phyloP scores from a whole-genome alignment of 495 filamentous ascomycete species.

The Penicillium paxilli region DNA sequence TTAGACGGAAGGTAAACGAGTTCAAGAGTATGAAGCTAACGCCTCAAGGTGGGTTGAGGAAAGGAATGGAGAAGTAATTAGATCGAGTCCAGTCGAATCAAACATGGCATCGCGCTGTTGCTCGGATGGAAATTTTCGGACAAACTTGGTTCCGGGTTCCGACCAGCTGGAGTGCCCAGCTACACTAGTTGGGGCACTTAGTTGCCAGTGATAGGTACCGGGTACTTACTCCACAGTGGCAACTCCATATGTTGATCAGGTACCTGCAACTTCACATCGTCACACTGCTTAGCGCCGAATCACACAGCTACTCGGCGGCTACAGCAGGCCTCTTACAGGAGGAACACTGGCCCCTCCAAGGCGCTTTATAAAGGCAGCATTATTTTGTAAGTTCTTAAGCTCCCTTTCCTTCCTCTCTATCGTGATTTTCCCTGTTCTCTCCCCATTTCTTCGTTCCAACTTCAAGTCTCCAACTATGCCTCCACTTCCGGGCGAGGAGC shows the following conservation, averaged over 20 bases:
- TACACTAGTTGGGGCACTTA: too few species aligned
- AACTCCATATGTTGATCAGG: not conserved
- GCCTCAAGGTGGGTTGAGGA: not conserved
- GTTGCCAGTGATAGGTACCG: too few species aligned
- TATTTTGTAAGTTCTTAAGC: constrained; percentile 15
- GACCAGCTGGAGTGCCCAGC: too few species aligned
- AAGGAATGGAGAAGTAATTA: not conserved
- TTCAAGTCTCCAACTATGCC: constrained; percentile 58
- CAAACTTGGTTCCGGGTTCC: constrained; percentile 30
- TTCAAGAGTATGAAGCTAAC: not conserved
- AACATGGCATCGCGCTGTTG: not conserved
- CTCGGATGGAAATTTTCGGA: constrained; percentile 49
- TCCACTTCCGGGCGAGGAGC: constrained; percentile 73
- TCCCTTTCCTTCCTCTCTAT: not conserved
- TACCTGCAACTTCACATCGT: constrained; percentile 20
- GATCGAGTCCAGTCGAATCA: not conserved
- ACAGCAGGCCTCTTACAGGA: constrained; percentile 17
- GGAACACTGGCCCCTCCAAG: constrained; percentile 17
- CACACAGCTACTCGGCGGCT: constrained; percentile 17
- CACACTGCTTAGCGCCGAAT: constrained; percentile 30
- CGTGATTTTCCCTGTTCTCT: not conserved
- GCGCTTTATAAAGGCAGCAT: constrained; percentile 14
- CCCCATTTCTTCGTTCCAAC: not conserved
- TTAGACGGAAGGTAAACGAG: not conserved
- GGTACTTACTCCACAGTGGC: constrained; percentile 3